Evolutionary conservation across 352 stramenopile species (phyloP), one percentile per base, ranked within the genome.

Genomic region (Thraustotheca clavata): DNA sequence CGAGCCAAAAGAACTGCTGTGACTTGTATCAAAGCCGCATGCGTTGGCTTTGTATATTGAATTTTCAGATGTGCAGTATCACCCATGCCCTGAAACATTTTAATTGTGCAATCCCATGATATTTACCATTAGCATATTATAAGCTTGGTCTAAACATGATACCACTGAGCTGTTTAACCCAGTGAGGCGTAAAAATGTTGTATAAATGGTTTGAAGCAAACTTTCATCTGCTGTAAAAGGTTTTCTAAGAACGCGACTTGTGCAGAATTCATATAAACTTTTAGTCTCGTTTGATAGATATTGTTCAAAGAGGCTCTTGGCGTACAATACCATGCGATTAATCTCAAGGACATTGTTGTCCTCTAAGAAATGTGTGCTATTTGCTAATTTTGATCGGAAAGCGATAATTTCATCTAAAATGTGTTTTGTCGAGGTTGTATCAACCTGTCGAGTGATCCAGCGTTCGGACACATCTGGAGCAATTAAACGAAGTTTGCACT

Each of bases 381-480:
- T 24, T n/a, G 27, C 2, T 4, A n/a, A 47, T 47, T 47, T 2
- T 47, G 39, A 2, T 47, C 39, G 39, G n/a, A 5, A 24, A 2
- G 39, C 39, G 27, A 24, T 24, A n/a, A 47, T 24, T 47, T 47
- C n/a, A 24, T 47, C 39, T n/a, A 47, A 26, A 35, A 75, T 39
- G n/a, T 70, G 67, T 0, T 38, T 22, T 0, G 52, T 22, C 24
- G 22, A 46, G 8, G 18, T 34, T 11, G 11, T 12, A 4, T 62
- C 20, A 16, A 62, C 31, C 6, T 62, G 18, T 20, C 16, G 11
- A 16, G 39, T 41, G 52, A 41, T 73, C 70, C 35, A 76, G 59
- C 18, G 65, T 47, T 59, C 62, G 27, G 70, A 68, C 2, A 54
- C 8, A 3, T 75, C 32, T 6, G 70, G 70, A 6, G 26, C 49